Base-by-base conservation (phyloP, 495 filamentous ascomycete genomes). In the Tuber melanosporum region DNA sequence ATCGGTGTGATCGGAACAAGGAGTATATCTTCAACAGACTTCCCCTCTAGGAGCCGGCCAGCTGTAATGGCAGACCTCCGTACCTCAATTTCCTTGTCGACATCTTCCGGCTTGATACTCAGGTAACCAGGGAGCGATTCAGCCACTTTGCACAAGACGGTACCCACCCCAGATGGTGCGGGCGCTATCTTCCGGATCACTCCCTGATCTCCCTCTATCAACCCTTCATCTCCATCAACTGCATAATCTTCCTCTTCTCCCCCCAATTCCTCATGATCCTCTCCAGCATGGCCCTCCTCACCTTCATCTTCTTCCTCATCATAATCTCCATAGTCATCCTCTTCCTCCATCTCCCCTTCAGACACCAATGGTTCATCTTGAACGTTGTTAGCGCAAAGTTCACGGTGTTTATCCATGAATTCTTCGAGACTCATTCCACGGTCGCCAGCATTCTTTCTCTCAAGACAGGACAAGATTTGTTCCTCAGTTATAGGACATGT, bases 81-180 rank as follows among this genome's bases (percentile, higher is more conserved):
- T 41, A 80, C 20, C 45, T 75, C 80, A 20, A 81, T 73, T 52
- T 81, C 80, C 15, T 73, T 75, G 74, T 82, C 80, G 26, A 79
- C 44, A 26, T 32, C 41, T 52, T 76, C 71, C 52, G 73, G 62
- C 32, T 81, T 72, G 15, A 75, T 72, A 45, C 49, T 49, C 5
- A 81, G 66, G 49, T 81, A 78, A 71, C 75, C 79, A 7, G 80
- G 79, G 32, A 78, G 70, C 36, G 69, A 26, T 45, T 69, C 49
- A 42, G 73, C 41, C 17, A 46, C 19, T n/a, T 69, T 70, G 5
- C 12, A 32, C 66, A 75, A 72, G 36, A 72, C 77, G 19, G 62
- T 44, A 45, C 75, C 77, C 36, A 20, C 46, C 32, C 62, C 36
- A 49, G 47, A 42, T 72, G 47, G 49, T 41, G 49, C 8, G 47